phyloP scores from a whole-genome alignment of 257 asterid species.

The Anisodus acutangulus region DNA sequence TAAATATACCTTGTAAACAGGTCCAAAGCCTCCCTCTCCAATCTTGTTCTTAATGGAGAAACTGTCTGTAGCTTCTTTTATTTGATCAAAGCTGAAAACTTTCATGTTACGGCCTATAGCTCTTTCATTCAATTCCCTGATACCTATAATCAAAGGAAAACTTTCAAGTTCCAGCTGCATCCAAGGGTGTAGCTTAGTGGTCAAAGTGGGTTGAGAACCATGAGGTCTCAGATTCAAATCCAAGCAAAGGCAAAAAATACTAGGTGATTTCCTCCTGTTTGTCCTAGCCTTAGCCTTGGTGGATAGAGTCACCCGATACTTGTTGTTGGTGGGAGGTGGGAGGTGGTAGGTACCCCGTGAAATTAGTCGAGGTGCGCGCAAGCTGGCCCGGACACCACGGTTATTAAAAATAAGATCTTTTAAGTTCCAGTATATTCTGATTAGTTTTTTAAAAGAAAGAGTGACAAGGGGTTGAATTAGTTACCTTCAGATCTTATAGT shows the following conservation, averaged over 20 bases:
- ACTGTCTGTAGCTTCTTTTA: slow-evolving; percentile 40
- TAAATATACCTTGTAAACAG: slow-evolving; percentile 47
- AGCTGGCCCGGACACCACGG: too few species aligned
- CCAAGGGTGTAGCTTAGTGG: too few species aligned
- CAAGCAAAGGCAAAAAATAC: too few species aligned
- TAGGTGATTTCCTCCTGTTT: too few species aligned
- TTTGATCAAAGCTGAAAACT: slow-evolving; percentile 33
- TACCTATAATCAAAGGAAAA: slow-evolving; percentile 22
- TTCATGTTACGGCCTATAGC: slow-evolving; percentile 23
- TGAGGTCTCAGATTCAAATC: too few species aligned
- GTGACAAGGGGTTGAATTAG: background rate
- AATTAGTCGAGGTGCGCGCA: too few species aligned
- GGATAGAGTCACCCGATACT: too few species aligned
- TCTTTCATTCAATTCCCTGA: slow-evolving; percentile 29
- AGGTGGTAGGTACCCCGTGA: too few species aligned
- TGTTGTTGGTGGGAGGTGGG: too few species aligned
- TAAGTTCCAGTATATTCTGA: background rate
- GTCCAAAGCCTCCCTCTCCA: slow-evolving; percentile 53
- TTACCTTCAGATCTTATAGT: slow-evolving; percentile 33
- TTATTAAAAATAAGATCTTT: too few species aligned
- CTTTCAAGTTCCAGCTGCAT: background rate
- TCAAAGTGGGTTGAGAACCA: too few species aligned
- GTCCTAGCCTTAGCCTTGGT: too few species aligned
- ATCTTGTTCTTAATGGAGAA: slow-evolving; percentile 41
- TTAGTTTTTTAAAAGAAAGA: slow-evolving; percentile 17